These are phyloP conservation scores for Daedaleopsis nitida DNA, from an alignment of 768 basidiomycete species.

Conservation along the genomic window DNA sequence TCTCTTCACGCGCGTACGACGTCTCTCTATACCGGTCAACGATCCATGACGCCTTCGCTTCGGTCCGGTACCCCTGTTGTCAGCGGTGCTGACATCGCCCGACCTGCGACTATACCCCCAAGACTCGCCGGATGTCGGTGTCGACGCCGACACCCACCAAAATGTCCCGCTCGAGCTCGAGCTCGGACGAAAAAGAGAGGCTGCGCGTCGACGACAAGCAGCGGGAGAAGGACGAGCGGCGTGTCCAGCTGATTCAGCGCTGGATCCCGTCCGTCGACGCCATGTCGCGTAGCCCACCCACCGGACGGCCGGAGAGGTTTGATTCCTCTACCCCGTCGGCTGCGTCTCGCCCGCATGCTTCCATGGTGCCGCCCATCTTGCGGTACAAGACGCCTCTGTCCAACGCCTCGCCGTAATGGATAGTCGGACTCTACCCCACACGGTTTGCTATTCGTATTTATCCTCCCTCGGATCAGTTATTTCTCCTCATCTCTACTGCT, in stretches of 20 bases:
- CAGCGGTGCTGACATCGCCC: conserved; percentile 32
- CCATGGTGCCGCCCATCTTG: conserved; percentile 18
- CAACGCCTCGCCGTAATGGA: conserved; percentile 24
- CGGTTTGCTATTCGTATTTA: conserved; percentile 24
- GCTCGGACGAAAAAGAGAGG: conserved; percentile 53
- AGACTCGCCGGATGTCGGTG: conserved; percentile 52
- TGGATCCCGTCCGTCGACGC: conserved; percentile 57
- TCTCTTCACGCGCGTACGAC: conserved; percentile 53
- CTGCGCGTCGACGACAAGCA: conserved; percentile 35
- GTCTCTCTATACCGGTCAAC: conserved; percentile 49
- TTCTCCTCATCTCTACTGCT: conserved; percentile 18
- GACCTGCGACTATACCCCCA: conserved; percentile 33
- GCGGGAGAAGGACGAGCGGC: conserved; percentile 37
- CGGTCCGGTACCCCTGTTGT: conserved; percentile 45
- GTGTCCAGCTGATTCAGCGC: conserved; percentile 48
- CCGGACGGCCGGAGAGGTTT: conserved; percentile 30
- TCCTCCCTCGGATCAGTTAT: conserved; percentile 24
- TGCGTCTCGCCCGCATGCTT: conserved; percentile 5
- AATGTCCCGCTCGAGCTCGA: conserved; percentile 48
- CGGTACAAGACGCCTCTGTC: conserved; percentile 35
- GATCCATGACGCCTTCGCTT: conserved; percentile 47
- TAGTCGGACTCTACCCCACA: conserved; percentile 14
- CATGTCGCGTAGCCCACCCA: conserved; percentile 33
- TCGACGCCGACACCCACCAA: conserved; percentile 52
- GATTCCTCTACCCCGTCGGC: neutral